A percentile compares a stretch with the other conserved stretches of the same genome.
Evolutionary conservation across 768 basidiomycete genomes (phyloP).

Genomic region (Suillus subalutaceus): DNA sequence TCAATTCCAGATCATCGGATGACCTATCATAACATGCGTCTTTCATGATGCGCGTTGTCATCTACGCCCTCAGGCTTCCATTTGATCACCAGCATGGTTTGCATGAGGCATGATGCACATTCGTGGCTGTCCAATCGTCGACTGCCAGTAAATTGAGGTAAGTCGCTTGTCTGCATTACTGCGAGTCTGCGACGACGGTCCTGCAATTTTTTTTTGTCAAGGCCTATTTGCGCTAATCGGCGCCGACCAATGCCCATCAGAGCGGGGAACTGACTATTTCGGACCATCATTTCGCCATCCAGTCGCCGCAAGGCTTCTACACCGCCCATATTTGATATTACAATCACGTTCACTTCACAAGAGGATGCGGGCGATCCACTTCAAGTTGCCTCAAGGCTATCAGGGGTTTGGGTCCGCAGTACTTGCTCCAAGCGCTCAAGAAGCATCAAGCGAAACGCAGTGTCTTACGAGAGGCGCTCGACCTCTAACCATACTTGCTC

Average conservation of each 20-base stretch:
- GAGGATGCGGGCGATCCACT: neutral
- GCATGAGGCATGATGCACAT: neutral
- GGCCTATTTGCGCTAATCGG: neutral
- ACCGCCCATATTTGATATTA: neutral
- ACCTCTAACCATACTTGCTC: neutral
- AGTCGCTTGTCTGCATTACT: neutral
- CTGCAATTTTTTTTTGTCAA: neutral
- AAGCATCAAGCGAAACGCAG: neutral
- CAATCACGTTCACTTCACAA: conserved; percentile 2
- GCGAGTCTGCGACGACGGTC: neutral
- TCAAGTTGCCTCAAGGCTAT: neutral
- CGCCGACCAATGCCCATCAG: neutral
- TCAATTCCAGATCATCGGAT: conserved; percentile 2
- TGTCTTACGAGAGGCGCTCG: neutral
- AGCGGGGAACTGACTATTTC: neutral
- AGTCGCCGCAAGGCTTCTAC: conserved; percentile 1
- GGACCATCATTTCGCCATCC: neutral
- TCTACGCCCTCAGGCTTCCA: neutral
- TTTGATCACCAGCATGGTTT: conserved; percentile 1
- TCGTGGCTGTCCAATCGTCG: neutral
- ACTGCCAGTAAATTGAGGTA: neutral
- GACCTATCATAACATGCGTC: conserved; percentile 3
- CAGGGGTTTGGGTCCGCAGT: neutral
- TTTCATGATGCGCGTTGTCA: conserved; percentile 3
- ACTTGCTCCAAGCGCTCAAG: neutral